A percentile compares a stretch with the other conserved stretches of the same genome.
Conservation (phyloP, 2,329 filamentous ascomycete species). For the Leptographium galeiforme region DNA sequence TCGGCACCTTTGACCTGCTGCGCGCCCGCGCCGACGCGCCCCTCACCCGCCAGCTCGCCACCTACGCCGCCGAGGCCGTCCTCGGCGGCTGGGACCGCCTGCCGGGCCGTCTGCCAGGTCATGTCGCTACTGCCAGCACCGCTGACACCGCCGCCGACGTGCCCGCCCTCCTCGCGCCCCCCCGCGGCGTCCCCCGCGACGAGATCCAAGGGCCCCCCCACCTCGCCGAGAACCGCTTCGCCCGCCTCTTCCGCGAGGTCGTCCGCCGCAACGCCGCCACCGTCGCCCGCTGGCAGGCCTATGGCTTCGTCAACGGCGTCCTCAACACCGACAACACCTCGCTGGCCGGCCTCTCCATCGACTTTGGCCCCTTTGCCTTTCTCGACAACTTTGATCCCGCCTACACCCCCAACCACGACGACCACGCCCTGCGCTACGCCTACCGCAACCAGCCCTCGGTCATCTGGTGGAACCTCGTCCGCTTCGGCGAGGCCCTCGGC, state of each 20-base stretch:
- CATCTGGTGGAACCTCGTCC: constrained; percentile 97
- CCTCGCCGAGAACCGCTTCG: constrained; percentile 63
- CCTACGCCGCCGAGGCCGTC: constrained; percentile 78
- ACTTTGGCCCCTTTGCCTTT: constrained; percentile 95
- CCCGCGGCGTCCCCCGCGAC: constrained; percentile 14
- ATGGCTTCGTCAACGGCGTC: constrained; percentile 98
- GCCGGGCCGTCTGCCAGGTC: constrained; percentile 46
- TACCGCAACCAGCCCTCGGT: constrained; percentile 92
- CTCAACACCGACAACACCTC: constrained; percentile 97
- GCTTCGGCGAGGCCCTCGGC: constrained; percentile 76
- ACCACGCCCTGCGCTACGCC: constrained; percentile 71
- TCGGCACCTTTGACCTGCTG: constrained; percentile 94
- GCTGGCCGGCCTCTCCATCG: constrained; percentile 74
- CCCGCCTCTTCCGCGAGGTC: constrained; percentile 77
- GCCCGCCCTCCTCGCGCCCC: neutral
- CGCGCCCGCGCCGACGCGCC: constrained; percentile 66
- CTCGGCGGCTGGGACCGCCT: constrained; percentile 80
- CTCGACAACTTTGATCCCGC: constrained; percentile 90
- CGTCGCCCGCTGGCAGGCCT: constrained; percentile 91
- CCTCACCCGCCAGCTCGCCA: constrained; percentile 59
- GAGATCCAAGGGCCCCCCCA: constrained; percentile 29
- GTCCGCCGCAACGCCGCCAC: constrained; percentile 73
- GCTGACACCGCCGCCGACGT: neutral
- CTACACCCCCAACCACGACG: constrained; percentile 96
- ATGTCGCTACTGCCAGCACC: too few species aligned